These are phyloP conservation scores for Isochrysis galbana DNA, from an alignment of 78 protist genomes.

Conservation along the genomic window DNA sequence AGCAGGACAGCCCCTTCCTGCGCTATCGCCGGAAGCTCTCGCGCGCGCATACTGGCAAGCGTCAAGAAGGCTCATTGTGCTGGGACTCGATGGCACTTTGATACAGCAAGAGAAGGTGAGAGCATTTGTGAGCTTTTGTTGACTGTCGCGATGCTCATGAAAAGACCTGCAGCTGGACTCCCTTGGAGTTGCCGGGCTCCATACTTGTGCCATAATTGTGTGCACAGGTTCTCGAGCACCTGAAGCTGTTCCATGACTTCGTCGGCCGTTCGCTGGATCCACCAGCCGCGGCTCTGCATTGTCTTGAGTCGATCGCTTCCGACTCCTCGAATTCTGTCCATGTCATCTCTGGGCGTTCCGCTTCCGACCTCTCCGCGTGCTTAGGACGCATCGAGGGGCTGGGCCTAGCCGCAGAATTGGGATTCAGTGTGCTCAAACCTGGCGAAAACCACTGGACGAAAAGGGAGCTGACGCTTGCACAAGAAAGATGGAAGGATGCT, in stretches of 20 bases:
- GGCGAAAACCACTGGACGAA: not conserved
- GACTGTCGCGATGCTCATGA: not conserved
- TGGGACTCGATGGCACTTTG: constrained; percentile 39
- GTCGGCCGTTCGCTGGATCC: not conserved
- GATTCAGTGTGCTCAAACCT: not conserved
- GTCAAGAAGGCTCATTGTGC: not conserved
- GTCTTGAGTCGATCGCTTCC: not conserved
- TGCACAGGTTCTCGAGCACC: not conserved
- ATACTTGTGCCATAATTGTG: not conserved
- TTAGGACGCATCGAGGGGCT: not conserved
- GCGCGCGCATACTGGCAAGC: not conserved
- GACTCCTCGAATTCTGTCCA: constrained; percentile 7
- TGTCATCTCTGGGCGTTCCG: constrained; percentile 19
- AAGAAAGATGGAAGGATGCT: not conserved
- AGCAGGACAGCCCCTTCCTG: not conserved
- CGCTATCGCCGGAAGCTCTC: not conserved
- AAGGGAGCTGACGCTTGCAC: not conserved
- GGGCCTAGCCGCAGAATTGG: constrained; percentile 36
- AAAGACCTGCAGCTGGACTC: not conserved
- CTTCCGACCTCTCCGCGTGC: not conserved
- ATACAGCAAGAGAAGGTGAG: constrained; percentile 30
- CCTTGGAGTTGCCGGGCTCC: not conserved
- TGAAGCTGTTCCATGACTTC: not conserved
- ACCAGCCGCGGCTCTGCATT: not conserved
- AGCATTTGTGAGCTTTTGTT: not conserved